Base-by-base conservation (phyloP, 2,329 filamentous ascomycete species). In the Thermoascus crustaceus region DNA sequence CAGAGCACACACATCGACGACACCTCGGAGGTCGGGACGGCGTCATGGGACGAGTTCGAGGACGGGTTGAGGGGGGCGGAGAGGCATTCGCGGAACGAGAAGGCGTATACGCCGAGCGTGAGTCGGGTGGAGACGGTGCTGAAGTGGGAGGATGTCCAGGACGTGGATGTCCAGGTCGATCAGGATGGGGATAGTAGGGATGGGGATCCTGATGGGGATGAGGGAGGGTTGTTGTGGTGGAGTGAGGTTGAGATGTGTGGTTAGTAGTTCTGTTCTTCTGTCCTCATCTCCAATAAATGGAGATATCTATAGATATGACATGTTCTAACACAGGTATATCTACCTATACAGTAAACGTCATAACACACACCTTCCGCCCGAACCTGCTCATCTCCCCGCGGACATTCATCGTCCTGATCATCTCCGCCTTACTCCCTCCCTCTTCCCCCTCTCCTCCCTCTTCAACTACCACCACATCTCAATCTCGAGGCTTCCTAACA, bases 31-130 rank as follows among this genome's bases (percentile, higher is more conserved):
- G 34, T 40, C 10, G 62, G 63, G 2, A 58, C 56, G 5, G 63
- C 61, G 4, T 53, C 52, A 4, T 64, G 55, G 48, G 34, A 45
- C 2, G 63, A 67, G 39, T 66, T 66, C 31, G 47, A 57, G 35
- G 43, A 41, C 9, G 58, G 61, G 0, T 36, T 66, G 27, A 52
- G 57, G 19, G 48, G 56, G 7, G 43, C n/a, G n/a, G n/a, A n/a
- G n/a, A n/a, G 62, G 11, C 63, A 66, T 45, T 58, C 58, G 5
- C 48, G 55, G 38, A 54, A 66, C 44, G 63, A 66, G 40, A 52
- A 53, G 53, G 55, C 54, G 20, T 67, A 66, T 44, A 65, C 60
- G 19, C 60, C 60, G 4, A 62, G 49, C 29, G 52, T 63, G 6
- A 49, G 45, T 2, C 32, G 44, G 3, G 48, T 60, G 7, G 50